Evolutionary conservation across 2,329 filamentous ascomycete species (phyloP).

Genomic region (Emericellopsis atlantica): DNA sequence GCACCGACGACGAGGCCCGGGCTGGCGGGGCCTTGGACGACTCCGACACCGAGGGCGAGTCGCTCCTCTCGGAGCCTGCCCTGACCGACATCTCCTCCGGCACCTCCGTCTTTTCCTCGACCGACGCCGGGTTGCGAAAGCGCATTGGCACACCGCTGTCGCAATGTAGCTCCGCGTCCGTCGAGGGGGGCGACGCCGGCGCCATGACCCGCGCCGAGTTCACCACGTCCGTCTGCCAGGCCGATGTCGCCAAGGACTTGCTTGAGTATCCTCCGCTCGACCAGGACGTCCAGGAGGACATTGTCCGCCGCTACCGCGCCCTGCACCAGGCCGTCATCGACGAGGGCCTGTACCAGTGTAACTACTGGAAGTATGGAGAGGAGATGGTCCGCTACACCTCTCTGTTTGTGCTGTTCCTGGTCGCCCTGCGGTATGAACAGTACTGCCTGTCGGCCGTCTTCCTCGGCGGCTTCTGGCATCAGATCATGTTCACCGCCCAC

Average conservation of each 20-base stretch:
- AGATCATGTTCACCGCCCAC: slow-evolving; percentile 57
- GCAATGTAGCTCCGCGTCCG: neutral
- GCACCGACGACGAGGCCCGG: neutral
- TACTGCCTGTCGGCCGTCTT: slow-evolving; percentile 44
- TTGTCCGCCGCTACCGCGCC: slow-evolving; percentile 39
- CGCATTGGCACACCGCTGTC: neutral
- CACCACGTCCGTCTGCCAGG: slow-evolving; percentile 20
- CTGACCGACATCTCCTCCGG: neutral
- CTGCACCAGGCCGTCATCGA: slow-evolving; percentile 42
- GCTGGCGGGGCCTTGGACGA: neutral
- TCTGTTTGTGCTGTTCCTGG: slow-evolving; percentile 35
- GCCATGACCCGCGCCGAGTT: slow-evolving; percentile 11
- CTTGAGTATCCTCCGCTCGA: slow-evolving; percentile 40
- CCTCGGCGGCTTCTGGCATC: slow-evolving; percentile 54
- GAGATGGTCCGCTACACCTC: slow-evolving; percentile 40
- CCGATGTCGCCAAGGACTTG: slow-evolving; percentile 20
- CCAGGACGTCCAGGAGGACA: slow-evolving; percentile 35
- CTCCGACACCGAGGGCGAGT: neutral
- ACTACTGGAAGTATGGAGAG: slow-evolving; percentile 43
- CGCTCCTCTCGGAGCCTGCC: neutral
- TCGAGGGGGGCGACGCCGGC: neutral
- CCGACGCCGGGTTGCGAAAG: neutral
- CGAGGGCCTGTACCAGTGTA: slow-evolving; percentile 45
- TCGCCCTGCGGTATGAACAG: slow-evolving; percentile 34
- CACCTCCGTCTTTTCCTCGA: neutral